Evolutionary conservation across 2,329 filamentous ascomycete genomes (phyloP).

Genomic region (Dactylellina parvicollis): DNA sequence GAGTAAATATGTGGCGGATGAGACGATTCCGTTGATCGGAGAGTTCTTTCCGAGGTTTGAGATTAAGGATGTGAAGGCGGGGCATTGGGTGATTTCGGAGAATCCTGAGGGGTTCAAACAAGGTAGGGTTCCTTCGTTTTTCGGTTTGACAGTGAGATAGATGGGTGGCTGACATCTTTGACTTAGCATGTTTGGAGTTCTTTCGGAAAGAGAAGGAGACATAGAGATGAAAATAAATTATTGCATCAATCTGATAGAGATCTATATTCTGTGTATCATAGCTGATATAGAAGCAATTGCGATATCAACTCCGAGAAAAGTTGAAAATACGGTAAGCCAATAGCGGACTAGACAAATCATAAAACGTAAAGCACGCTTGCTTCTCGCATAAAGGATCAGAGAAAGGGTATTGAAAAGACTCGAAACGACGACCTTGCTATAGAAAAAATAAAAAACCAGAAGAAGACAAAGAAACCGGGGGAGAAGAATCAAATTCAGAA

Average conservation of each 20-base stretch:
- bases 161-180: not conserved
- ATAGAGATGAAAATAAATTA: not conserved
- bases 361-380: slow-evolving; percentile 45
- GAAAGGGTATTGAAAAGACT: slow-evolving; percentile 37
- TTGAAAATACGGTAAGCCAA: slow-evolving; percentile 10
- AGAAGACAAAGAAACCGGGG: slow-evolving; percentile 4
- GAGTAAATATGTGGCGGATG: slow-evolving; percentile 82
- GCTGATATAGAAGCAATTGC: slow-evolving; percentile 21
- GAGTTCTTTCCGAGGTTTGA: slow-evolving; percentile 83
- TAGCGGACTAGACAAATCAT: slow-evolving; percentile 23
- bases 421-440: not conserved
- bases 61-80: slow-evolving; percentile 77
- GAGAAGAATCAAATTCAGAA: slow-evolving; percentile 14
- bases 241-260: not conserved
- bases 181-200: slow-evolving; percentile 41
- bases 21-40: slow-evolving; percentile 79
- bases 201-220: slow-evolving; percentile 45
- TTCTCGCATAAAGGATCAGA: slow-evolving; percentile 54
- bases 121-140: slow-evolving; percentile 66
- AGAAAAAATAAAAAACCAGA: not conserved
- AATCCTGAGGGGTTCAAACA: slow-evolving; percentile 80
- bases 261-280: slow-evolving; percentile 41
- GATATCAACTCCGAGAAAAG: slow-evolving; percentile 16
- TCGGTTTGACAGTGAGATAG: not conserved
- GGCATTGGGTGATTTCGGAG: slow-evolving; percentile 92